These are phyloP conservation scores for Pyrenophora seminiperda DNA, from an alignment of 2,329 filamentous ascomycete species.

Conservation along the genomic window DNA sequence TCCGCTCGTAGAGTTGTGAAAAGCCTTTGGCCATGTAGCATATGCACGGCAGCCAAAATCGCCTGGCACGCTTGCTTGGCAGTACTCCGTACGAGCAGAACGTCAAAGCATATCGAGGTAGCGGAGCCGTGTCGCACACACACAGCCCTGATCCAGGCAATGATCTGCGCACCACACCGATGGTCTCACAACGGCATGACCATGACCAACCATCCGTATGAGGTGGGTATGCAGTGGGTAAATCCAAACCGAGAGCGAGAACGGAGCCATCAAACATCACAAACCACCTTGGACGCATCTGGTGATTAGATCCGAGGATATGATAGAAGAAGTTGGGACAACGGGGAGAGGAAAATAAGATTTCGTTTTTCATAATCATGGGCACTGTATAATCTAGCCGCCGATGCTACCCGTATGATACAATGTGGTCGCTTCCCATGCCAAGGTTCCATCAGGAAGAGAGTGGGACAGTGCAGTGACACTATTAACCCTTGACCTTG, in stretches of 20 bases:
- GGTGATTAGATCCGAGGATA: background rate
- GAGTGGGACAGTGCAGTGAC: slow-evolving; percentile 8
- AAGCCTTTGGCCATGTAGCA: background rate
- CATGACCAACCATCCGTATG: slow-evolving; percentile 12
- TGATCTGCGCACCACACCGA: slow-evolving; percentile 16
- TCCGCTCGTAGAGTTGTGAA: background rate
- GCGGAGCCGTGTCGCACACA: slow-evolving; percentile 4
- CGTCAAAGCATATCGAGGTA: slow-evolving; percentile 5
- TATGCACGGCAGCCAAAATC: slow-evolving; percentile 2
- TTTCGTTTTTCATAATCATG: slow-evolving; percentile 14
- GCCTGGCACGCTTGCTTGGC: slow-evolving; percentile 4
- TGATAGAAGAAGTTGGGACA: background rate
- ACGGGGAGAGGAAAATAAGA: background rate
- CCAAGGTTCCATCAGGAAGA: slow-evolving; percentile 13
- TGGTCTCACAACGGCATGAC: slow-evolving; percentile 7
- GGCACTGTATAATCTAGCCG: slow-evolving; percentile 20
- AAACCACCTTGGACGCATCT: background rate
- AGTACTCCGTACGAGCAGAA: slow-evolving; percentile 1
- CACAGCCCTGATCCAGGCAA: slow-evolving; percentile 10
- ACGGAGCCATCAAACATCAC: background rate
- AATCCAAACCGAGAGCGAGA: slow-evolving; percentile 6
- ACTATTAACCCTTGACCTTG: slow-evolving; percentile 71
- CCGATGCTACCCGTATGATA: slow-evolving; percentile 17
- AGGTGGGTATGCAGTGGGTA: slow-evolving; percentile 14
- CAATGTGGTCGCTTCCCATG: slow-evolving; percentile 16